A percentile compares a stretch with the other conserved stretches of the same genome.
Evolutionary conservation across 768 basidiomycete species (phyloP).

Genomic region (Mycena polygramma): DNA sequence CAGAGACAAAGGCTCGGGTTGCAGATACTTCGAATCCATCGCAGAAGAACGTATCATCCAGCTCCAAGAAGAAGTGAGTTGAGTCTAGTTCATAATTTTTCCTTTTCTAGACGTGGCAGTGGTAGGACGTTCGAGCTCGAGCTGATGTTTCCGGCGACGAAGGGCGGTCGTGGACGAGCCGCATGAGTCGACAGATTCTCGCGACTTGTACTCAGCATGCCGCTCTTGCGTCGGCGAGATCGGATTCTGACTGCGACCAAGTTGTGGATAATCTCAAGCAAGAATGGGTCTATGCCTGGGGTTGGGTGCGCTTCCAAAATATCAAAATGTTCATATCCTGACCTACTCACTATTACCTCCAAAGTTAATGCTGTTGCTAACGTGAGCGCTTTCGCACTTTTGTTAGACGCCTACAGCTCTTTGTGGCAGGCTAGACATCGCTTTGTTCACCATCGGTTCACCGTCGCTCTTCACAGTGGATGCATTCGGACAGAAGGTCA

Average conservation of each 20-base stretch:
- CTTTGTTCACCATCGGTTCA: constrained; percentile 1
- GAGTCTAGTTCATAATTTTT: not conserved
- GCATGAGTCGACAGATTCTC: not conserved
- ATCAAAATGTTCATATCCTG: not conserved
- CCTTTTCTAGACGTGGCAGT: too few species aligned
- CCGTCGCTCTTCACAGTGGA: constrained; percentile 16
- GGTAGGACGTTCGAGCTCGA: not conserved
- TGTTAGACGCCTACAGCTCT: not conserved
- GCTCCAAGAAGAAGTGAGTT: not conserved
- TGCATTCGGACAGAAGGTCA: not conserved
- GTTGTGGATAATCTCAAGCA: constrained; percentile 10
- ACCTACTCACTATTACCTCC: too few species aligned
- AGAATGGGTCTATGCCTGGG: constrained; percentile 10
- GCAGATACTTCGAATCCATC: not conserved
- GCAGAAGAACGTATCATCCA: too few species aligned
- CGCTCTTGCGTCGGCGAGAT: not conserved
- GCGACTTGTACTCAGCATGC: not conserved
- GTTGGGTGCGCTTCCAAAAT: not conserved
- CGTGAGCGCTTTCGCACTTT: not conserved
- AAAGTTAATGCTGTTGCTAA: constrained; percentile 2
- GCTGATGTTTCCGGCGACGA: not conserved
- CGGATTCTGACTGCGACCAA: not conserved
- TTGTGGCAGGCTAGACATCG: not conserved
- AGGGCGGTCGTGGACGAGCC: not conserved
- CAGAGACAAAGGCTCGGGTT: not conserved